Base-by-base conservation (phyloP, 2,329 filamentous ascomycete genomes). In the Simplicillium sp. region DNA sequence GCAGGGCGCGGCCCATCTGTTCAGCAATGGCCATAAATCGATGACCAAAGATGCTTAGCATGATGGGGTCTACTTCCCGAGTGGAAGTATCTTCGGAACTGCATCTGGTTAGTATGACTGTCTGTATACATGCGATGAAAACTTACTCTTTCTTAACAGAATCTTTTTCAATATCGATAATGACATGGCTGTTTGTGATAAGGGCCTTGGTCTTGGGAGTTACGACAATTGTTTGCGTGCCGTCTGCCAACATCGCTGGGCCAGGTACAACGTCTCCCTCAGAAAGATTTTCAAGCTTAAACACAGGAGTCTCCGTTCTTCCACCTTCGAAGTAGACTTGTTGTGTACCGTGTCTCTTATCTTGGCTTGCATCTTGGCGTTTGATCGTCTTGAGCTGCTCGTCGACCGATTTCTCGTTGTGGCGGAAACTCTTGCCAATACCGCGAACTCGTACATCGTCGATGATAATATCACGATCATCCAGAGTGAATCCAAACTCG, bases 221-320 rank as follows among this genome's bases (percentile, higher is more conserved):
- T 3, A 96, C 80, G 1, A 96, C 86, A 46, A 97, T 92, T 0
- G 90, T 97, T 61, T 96, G 90, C 1, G 85, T 89, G 8, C 83
- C 83, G 54, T 90, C 89, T 2, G 87, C 87, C 43, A 95, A 73
- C 62, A 95, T 86, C 1, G 88, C 88, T 1, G 89, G 89, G 0
- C 89, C 89, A 37, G 72, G 67, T 40, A 95, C 68, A 15, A 78
- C 75, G 45, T 88, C 80, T 2, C 88, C 87, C 6, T 86, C 69
- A 2, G 69, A 65, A 11, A 96, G 68, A 44, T 87, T 75, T 46
- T 84, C 79, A 0, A 96, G 73, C 59, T 84, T 88, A 62, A 88
- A 95, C 38, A 95, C 77, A 0, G 87, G 82, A 0, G 88, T 94
- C 14, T 88, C 74, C 46, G 74, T 66, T 18, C 87, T 75, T 2